Evolutionary conservation across 495 filamentous ascomycete genomes (phyloP), one percentile per base, ranked within the genome.

Genomic region (Penicilliopsis zonata): DNA sequence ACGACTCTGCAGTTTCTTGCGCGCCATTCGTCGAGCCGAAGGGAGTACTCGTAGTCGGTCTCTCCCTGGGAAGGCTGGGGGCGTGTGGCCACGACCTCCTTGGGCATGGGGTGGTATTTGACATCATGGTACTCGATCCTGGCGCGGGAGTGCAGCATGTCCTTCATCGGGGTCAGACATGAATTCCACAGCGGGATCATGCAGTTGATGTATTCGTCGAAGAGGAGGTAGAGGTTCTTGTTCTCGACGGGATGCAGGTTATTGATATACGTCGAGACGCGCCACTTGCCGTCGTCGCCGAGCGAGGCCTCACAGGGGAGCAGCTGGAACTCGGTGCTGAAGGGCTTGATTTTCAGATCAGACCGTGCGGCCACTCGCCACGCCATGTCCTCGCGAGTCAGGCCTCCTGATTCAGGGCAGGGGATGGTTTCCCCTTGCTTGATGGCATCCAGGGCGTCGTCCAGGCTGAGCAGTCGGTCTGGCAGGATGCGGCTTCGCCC

Each of bases 221-320:
- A 54, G 14, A 57, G 25, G 2, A 29, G 26, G 38, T 67, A 65
- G n/a, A 62, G 31, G 1, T 49, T 28, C 12, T 35, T 29, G 21
- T 62, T 36, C 13, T 46, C 47, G 9, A 34, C 27, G 0, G 66
- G 70, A 34, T 65, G 69, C 21, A 65, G 53, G 35, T 62, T 63
- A 41, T 62, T 65, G 45, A 65, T 65, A 42, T 67, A 74, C 36
- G 43, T 60, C 4, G 43, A 42, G 31, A 61, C 51, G 28, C 53
- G 46, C 44, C 44, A 52, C 12, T 28, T 39, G 5, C 43, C 42
- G 8, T 53, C 52, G 8, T 38, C 42, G 17, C 44, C 36, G 23
- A 58, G 48, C n/a, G 35, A 13, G 14, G 53, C 55, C 38, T 54
- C 61, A 25, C 37, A 40, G 7, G 65, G 64, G 3, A 68, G 35